These are phyloP conservation scores for Hylodesmum podocarpum DNA, from an alignment of 306 rosid genomes.

Conservation along the genomic window DNA sequence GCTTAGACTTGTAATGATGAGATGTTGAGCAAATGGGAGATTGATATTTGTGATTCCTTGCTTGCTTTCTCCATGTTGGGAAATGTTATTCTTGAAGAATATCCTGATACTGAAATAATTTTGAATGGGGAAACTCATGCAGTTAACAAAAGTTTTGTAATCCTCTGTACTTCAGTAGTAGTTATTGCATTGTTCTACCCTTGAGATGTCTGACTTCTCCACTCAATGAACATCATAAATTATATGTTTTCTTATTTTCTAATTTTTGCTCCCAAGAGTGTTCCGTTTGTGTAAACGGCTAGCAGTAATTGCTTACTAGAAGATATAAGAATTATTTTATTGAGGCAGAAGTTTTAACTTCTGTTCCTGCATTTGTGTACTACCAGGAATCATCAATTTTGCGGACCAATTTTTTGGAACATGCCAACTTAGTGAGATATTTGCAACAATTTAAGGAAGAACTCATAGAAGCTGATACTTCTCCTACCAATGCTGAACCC, in stretches of 20 bases:
- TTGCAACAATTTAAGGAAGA: conserved; percentile 53
- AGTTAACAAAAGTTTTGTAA: neutral
- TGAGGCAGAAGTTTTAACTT: neutral
- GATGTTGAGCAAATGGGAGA: neutral
- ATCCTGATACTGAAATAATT: neutral
- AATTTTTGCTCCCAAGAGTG: neutral
- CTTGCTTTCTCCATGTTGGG: neutral
- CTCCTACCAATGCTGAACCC: conserved; percentile 39
- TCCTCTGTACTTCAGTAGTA: neutral
- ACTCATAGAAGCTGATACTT: conserved; percentile 47
- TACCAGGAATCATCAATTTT: conserved; percentile 68
- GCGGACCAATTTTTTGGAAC: conserved; percentile 63
- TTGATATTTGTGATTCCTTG: neutral
- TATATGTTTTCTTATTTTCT: neutral
- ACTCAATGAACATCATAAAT: neutral
- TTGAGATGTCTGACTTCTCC: conserved; percentile 11
- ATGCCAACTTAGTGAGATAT: conserved; percentile 62
- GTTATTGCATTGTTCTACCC: neutral
- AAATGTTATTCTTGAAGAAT: conserved; percentile 6
- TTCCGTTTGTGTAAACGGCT: neutral
- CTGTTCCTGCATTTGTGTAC: conserved; percentile 22
- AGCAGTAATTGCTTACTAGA: conserved; percentile 5
- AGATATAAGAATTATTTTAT: neutral
- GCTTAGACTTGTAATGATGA: neutral
- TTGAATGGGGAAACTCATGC: neutral